Evolutionary conservation across 768 basidiomycete species (phyloP), one percentile per base, ranked within the genome.

Genomic region (Russula vinacea): DNA sequence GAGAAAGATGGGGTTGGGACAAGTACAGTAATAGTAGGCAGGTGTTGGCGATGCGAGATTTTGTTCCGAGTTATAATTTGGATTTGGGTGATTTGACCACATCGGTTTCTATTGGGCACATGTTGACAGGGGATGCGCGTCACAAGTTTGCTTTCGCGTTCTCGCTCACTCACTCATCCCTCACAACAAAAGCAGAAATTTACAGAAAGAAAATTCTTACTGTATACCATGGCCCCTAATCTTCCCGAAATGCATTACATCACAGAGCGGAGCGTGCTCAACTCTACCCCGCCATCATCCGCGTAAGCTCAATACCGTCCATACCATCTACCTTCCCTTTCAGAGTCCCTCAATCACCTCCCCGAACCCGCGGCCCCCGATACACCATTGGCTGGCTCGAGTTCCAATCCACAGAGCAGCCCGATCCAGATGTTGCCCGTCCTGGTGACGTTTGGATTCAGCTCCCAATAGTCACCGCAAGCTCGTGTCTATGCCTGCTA

Each of bases 381-480:
- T 65, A n/a, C 24, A 47, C 53, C 14, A 61, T 65, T 11, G 64
- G 64, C 11, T 65, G 64, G 64, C 54, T 65, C 17, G 59, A 65
- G 32, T 65, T 65, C 49, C 64, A 61, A 10, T 60, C 64, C 22
- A 37, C 64, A n/a, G 59, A 65, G 8, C 59, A 60, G 13, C 64
- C 64, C 7, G 64, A 65, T 56, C 59, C 64, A 1, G 64, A 65
- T 2, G 64, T 65, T 6, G 64, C 64, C 33, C 64, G 64, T 1
- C 64, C 64, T 5, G 64, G 64, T 13, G 64, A 65, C 33, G 47
- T 65, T 14, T 65, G 64, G 64, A 65, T 65, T 26, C 64, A 65
- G 26, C 64, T 60, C 19, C 64, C 64, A 7, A 40, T 60, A 37
- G 64, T 10, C 58, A 65, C 16, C 64, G 64, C 54, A 65, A 65